Evolutionary conservation across 164 flowering plant genomes (phyloP), one percentile per base, ranked within the genome.

Genomic region (Umbellularia californica): DNA sequence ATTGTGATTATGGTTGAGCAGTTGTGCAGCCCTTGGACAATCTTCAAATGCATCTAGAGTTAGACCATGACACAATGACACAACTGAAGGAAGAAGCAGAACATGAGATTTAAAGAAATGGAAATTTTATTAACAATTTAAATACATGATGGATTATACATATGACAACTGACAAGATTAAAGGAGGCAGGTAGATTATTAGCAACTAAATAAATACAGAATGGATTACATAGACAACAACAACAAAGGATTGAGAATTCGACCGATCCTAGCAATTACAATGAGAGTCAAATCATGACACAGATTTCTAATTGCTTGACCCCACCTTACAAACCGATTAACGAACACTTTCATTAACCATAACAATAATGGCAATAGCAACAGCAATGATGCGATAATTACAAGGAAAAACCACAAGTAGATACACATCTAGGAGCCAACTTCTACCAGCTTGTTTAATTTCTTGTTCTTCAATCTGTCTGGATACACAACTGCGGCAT

Each of bases 401-500:
- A 41, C 47, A 9, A 1, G 10, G 47, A 41, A 41, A 41, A 7
- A 41, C 10, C 10, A 41, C 47, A 41, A 41, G 47, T 41, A 69
- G 47, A 35, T 12, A 50, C 15, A 22, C 24, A 20, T n/a, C 28
- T 68, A 71, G 15, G 73, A 17, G 19, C 15, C 41, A 17, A 80
- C 80, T 72, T 85, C 87, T 23, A 88, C 78, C 50, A 88, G 79
- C 75, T 84, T 85, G 76, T 79, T 74, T n/a, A 88, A 35, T 72
- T 88, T 88, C 71, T 71, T 83, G 82, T 71, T 82, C 69, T 79
- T 87, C 78, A 88, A 47, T 73, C 84, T 84, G 73, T 85, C 87
- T 9, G 71, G 79, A 69, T 76, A 72, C 30, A 76, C 84, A 69
- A 83, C 86, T 63, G 74, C 78, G n/a, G 78, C 87, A 73, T 82